These are phyloP conservation scores for Adansonia madagascariensis DNA, from an alignment of 441 rosid genomes.

Conservation along the genomic window DNA sequence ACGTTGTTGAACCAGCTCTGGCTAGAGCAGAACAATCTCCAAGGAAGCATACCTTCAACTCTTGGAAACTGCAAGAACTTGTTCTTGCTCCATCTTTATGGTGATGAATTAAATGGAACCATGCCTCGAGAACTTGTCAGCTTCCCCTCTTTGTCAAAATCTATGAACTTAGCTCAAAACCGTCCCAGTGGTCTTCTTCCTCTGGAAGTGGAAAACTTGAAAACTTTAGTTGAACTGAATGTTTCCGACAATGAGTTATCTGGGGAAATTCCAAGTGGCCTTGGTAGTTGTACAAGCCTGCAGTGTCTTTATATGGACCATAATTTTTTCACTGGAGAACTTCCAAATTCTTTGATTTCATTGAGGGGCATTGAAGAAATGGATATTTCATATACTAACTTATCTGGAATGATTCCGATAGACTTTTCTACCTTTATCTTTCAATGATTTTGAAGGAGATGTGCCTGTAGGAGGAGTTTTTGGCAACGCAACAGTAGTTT, in stretches of 20 bases:
- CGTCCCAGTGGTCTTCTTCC: conserved; percentile 26
- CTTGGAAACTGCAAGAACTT: conserved; percentile 5
- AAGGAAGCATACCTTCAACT: conserved; percentile 23
- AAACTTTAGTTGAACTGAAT: neutral
- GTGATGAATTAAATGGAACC: conserved; percentile 14
- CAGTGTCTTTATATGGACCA: neutral
- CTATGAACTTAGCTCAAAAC: conserved; percentile 9
- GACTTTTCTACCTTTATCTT: conserved; percentile 26
- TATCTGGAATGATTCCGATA: conserved; percentile 29
- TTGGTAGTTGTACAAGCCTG: neutral
- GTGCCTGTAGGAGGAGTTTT: conserved; percentile 33
- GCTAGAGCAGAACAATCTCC: conserved; percentile 3
- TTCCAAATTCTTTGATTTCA: conserved; percentile 24
- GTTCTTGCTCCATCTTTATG: neutral
- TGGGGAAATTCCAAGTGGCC: conserved; percentile 2
- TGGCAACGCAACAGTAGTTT: conserved; percentile 26
- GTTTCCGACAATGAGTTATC: conserved; percentile 16
- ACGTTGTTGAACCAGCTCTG: neutral
- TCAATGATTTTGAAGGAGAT: conserved; percentile 31
- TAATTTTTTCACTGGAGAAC: conserved; percentile 20
- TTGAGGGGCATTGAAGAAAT: conserved; percentile 23
- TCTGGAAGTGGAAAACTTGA: conserved; percentile 15
- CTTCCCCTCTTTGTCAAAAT: neutral
- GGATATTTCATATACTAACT: conserved; percentile 31
- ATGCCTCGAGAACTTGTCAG: conserved; percentile 15